A percentile compares a stretch with the other conserved stretches of the same genome.
Conservation (phyloP, 192 early-diverging fungal species). For the Chytriomyces sp. region DNA sequence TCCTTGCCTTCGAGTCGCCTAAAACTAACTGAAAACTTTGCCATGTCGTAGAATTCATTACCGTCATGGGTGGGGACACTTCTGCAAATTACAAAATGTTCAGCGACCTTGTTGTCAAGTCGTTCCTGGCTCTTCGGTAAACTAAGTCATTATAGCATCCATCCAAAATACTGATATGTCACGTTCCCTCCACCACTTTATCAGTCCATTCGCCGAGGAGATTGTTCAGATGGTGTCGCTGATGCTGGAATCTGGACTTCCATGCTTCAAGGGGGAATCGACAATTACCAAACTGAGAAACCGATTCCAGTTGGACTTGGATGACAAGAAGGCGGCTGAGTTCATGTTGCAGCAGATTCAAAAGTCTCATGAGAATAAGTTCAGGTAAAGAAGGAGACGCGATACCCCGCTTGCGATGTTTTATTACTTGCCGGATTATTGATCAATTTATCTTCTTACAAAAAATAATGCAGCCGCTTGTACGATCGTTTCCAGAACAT, state of each 20-base stretch:
- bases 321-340: slow-evolving; percentile 89
- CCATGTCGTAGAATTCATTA: slow-evolving; percentile 79
- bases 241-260: slow-evolving; percentile 95
- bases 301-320: slow-evolving; percentile 88
- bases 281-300: slow-evolving; percentile 83
- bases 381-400: slow-evolving; percentile 55
- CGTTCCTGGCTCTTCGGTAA: slow-evolving; percentile 81
- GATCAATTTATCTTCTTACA: no score
- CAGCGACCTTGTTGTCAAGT: slow-evolving; percentile 87
- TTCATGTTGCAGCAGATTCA: slow-evolving; percentile 91
- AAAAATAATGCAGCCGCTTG: slow-evolving; percentile 40
- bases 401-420: not conserved
- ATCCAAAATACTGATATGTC: not conserved
- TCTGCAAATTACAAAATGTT: slow-evolving; percentile 86
- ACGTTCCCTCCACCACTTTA: not conserved
- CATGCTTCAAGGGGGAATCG: slow-evolving; percentile 90
- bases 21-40: not conserved
- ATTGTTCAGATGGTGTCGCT: slow-evolving; percentile 87
- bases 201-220: slow-evolving; percentile 87
- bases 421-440: not conserved
- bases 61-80: slow-evolving; percentile 92
- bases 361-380: slow-evolving; percentile 91
- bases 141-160: not conserved
- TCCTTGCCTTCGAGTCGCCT: not conserved
- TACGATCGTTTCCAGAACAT: slow-evolving; percentile 64